These are phyloP conservation scores for Fusarium graminum DNA, from an alignment of 2,329 filamentous ascomycete species.

Conservation along the genomic window DNA sequence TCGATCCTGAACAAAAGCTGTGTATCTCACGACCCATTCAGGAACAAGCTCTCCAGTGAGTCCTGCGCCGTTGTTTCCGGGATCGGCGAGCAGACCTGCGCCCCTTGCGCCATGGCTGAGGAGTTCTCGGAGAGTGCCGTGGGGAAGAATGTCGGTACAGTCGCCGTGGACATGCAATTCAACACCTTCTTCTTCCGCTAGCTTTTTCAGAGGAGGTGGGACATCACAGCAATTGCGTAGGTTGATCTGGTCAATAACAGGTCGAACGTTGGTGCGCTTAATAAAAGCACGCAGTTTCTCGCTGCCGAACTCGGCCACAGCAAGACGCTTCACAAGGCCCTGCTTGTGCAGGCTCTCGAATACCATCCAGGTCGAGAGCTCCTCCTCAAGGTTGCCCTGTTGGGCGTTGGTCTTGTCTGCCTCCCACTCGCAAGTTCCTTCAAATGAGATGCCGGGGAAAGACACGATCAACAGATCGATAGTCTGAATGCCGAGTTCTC, in stretches of 20 bases:
- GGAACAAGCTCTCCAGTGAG: slow-evolving; percentile 84
- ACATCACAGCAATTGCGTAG: slow-evolving; percentile 96
- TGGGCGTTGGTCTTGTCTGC: slow-evolving; percentile 72
- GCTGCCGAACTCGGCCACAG: slow-evolving; percentile 91
- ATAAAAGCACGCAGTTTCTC: slow-evolving; percentile 85
- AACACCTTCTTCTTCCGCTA: slow-evolving; percentile 86
- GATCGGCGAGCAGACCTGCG: slow-evolving; percentile 78
- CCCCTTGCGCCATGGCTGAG: slow-evolving; percentile 79
- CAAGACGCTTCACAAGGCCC: slow-evolving; percentile 80
- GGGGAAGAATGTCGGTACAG: slow-evolving; percentile 89
- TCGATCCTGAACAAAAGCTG: slow-evolving; percentile 90
- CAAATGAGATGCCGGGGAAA: slow-evolving; percentile 93
- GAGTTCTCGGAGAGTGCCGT: slow-evolving; percentile 86
- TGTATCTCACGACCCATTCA: slow-evolving; percentile 97
- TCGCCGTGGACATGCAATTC: slow-evolving; percentile 95
- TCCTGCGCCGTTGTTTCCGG: slow-evolving; percentile 65
- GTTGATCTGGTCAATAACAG: slow-evolving; percentile 95
- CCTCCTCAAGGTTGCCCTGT: slow-evolving; percentile 76
- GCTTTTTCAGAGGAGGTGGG: slow-evolving; percentile 84
- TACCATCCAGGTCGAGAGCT: slow-evolving; percentile 75
- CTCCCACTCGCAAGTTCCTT: slow-evolving; percentile 89
- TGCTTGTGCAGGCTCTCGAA: slow-evolving; percentile 79
- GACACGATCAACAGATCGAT: slow-evolving; percentile 93
- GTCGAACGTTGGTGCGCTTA: slow-evolving; percentile 75
- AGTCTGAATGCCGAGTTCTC: slow-evolving; percentile 79